Percentiles rank a stretch among this genome's conserved stretches.
phyloP scores from a whole-genome alignment of 1,139 yeast genomes.

The Hyphopichia khmerensis region DNA sequence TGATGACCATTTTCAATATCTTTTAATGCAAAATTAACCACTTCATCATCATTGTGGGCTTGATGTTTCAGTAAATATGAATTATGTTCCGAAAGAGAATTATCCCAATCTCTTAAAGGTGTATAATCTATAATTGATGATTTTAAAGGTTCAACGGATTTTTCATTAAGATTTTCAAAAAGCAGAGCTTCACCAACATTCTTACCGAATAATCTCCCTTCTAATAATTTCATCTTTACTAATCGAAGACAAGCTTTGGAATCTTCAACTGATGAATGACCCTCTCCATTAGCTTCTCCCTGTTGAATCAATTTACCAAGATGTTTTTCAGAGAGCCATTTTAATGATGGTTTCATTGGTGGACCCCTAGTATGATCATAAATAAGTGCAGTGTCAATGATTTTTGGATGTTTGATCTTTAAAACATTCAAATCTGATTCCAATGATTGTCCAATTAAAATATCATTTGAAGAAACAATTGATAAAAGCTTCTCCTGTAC shows the following conservation, averaged over 20 bases:
- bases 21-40: constrained; percentile 39
- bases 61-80: constrained; percentile 9
- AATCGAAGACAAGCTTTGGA: constrained; percentile 79
- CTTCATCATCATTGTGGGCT: constrained; percentile 60
- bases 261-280: constrained; percentile 89
- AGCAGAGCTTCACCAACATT: constrained; percentile 36
- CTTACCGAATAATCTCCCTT: constrained; percentile 67
- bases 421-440: constrained; percentile 66
- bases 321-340: constrained; percentile 59
- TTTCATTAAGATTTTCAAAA: constrained; percentile 22
- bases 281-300: constrained; percentile 49
- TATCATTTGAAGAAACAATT: constrained; percentile 47
- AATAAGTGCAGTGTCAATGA: constrained; percentile 66
- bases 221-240: constrained; percentile 62
- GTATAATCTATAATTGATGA: constrained; percentile 43
- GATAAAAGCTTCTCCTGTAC: constrained; percentile 57
- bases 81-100: constrained; percentile 17
- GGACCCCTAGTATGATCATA: constrained; percentile 79
- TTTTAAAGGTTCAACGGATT: constrained; percentile 25
- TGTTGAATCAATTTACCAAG: constrained; percentile 61
- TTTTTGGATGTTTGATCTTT: constrained; percentile 57
- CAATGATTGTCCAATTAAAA: constrained; percentile 70
- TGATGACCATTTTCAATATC: constrained; percentile 35
- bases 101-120: constrained; percentile 7
- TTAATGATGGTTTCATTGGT: constrained; percentile 75